Evolutionary conservation across 2,329 filamentous ascomycete genomes (phyloP).

Genomic region (Peltaster fructicola): DNA sequence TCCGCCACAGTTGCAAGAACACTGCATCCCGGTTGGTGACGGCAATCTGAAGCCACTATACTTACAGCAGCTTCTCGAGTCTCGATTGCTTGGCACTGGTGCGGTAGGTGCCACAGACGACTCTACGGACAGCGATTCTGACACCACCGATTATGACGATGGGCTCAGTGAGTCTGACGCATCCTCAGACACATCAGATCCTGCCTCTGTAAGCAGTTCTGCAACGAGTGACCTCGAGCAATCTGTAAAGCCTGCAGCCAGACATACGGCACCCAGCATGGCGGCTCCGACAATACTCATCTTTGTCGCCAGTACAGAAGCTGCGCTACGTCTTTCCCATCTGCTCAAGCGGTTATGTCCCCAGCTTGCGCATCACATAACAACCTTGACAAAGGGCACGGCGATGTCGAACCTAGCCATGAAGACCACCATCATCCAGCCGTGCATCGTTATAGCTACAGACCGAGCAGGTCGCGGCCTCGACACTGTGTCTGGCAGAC

Average conservation of each 20-base stretch:
- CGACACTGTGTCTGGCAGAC: constrained; percentile 36
- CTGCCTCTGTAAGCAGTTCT: no score
- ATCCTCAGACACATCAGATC: constrained; percentile 3
- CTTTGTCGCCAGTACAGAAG: constrained; percentile 82
- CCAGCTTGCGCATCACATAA: constrained; percentile 10
- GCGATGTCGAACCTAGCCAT: constrained; percentile 35
- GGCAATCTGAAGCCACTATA: constrained; percentile 53
- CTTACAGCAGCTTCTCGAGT: constrained; percentile 57
- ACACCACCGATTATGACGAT: constrained; percentile 5
- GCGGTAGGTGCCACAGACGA: constrained; percentile 1
- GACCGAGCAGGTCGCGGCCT: constrained; percentile 87
- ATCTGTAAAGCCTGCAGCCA: no score
- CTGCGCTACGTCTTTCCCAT: constrained; percentile 68
- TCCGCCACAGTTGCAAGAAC: constrained; percentile 31
- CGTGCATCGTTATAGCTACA: constrained; percentile 62
- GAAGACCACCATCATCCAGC: constrained; percentile 46
- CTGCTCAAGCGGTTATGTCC: constrained; percentile 37
- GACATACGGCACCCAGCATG: no score
- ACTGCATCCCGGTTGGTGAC: constrained; percentile 31
- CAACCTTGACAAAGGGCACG: constrained; percentile 37
- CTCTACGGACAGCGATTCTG: constrained; percentile 2
- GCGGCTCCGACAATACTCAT: constrained; percentile 45
- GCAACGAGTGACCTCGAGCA: no score
- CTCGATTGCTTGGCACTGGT: constrained; percentile 24
- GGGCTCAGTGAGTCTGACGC: constrained; percentile 4